phyloP scores from a whole-genome alignment of 2,329 filamentous ascomycete genomes.

The Ophiostoma novo-ulmi region DNA sequence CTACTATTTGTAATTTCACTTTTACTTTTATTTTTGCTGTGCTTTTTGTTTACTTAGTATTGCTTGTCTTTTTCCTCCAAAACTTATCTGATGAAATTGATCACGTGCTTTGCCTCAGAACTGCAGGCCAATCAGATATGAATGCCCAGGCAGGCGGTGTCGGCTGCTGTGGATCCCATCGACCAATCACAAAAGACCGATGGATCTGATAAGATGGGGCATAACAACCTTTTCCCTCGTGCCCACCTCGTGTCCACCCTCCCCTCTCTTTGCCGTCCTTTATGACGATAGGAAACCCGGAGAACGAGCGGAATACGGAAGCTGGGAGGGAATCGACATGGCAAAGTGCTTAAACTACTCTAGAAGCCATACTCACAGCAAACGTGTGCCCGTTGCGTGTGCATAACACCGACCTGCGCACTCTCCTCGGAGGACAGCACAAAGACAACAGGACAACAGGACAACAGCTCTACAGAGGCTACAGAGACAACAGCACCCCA shows the following conservation, averaged over 20 bases:
- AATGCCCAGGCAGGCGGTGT: not conserved
- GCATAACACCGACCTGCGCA: not conserved
- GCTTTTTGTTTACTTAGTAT: too few relatives aligned
- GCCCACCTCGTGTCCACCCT: slow-evolving; percentile 2
- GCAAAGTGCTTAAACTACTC: not conserved
- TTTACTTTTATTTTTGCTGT: not conserved
- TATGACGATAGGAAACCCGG: not conserved
- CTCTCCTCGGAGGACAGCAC: not conserved
- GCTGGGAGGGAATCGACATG: not conserved
- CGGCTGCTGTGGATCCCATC: not conserved
- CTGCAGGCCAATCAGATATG: slow-evolving; percentile 23
- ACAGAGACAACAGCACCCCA: too few relatives aligned
- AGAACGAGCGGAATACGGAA: not conserved
- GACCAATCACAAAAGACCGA: slow-evolving; percentile 22
- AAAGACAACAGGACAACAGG: not conserved
- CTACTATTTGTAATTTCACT: not conserved
- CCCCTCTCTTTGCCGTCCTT: not conserved
- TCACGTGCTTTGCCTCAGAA: not conserved
- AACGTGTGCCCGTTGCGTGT: slow-evolving; percentile 2
- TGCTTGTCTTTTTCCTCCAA: not conserved
- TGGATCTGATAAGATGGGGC: slow-evolving; percentile 28
- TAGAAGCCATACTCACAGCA: not conserved
- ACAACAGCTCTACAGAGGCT: too few relatives aligned
- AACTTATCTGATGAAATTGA: not conserved
- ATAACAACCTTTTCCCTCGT: slow-evolving; percentile 2